phyloP scores from a whole-genome alignment of 306 rosid species.

The Sicyos baderoa region DNA sequence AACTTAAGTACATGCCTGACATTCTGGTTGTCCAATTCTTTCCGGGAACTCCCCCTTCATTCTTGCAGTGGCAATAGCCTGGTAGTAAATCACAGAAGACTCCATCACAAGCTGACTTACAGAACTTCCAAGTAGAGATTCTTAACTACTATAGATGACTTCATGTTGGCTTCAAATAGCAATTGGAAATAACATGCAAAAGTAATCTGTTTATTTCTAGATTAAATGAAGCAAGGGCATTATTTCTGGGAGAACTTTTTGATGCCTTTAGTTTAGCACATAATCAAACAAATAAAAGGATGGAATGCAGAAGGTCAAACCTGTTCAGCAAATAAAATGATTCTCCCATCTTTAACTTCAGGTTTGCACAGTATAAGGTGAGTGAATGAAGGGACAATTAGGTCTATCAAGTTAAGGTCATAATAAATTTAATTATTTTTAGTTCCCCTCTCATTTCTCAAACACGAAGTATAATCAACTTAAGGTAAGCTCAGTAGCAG shows the following conservation, averaged over 20 bases:
- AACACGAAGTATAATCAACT: neutral
- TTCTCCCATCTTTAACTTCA: neutral
- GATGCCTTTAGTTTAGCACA: slow-evolving; percentile 7
- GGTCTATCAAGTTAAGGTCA: neutral
- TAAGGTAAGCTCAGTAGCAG: neutral
- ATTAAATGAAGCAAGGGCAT: neutral
- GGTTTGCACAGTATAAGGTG: neutral
- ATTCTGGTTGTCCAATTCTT: slow-evolving; percentile 92
- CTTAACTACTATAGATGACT: neutral
- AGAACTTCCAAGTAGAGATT: neutral
- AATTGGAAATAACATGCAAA: neutral
- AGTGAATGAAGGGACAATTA: neutral
- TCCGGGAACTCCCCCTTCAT: slow-evolving; percentile 98
- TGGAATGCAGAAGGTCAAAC: neutral
- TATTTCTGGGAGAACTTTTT: neutral
- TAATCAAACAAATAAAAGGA: neutral
- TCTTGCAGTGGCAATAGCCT: slow-evolving; percentile 98
- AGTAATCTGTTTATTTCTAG: neutral
- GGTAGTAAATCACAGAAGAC: slow-evolving; percentile 10
- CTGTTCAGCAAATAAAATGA: slow-evolving; percentile 2
- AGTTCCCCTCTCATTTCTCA: neutral
- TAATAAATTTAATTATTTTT: neutral
- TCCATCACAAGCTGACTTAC: neutral
- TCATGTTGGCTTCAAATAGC: neutral
- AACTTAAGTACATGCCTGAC: slow-evolving; percentile 71